Conservation (phyloP, 2,329 filamentous ascomycete genomes). For the Fusarium graminum region DNA sequence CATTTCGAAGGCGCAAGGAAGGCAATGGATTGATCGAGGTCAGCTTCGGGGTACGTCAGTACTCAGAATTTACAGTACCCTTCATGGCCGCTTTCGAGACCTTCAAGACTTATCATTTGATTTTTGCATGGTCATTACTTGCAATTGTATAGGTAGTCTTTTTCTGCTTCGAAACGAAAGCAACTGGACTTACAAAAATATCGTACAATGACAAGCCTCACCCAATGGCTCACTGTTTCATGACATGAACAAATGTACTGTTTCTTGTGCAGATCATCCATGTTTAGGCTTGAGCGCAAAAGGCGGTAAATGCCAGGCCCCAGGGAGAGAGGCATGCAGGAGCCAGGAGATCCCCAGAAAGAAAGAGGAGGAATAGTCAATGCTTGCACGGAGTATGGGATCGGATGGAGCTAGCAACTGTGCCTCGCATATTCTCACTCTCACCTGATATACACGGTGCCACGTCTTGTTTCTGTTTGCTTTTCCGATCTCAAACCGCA, state of each 20-base stretch:
- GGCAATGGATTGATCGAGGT: slow-evolving; percentile 41
- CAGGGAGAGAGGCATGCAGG: slow-evolving; percentile 6
- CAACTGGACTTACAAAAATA: background rate
- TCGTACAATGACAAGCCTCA: background rate
- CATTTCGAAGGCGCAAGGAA: slow-evolving; percentile 50
- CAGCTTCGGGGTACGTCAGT: slow-evolving; percentile 28
- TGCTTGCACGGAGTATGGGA: slow-evolving; percentile 18
- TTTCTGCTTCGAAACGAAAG: background rate
- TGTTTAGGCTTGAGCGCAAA: slow-evolving; percentile 41
- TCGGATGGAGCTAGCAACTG: slow-evolving; percentile 12
- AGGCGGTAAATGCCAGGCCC: slow-evolving; percentile 37
- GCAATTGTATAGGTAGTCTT: background rate
- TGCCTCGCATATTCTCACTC: slow-evolving; percentile 40
- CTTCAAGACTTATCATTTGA: slow-evolving; percentile 4
- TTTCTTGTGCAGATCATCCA: background rate
- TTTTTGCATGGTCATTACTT: background rate
- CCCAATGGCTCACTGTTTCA: background rate
- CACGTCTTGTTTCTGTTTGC: background rate
- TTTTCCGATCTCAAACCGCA: slow-evolving; percentile 1
- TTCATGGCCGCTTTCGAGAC: slow-evolving; percentile 19
- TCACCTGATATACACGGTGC: slow-evolving; percentile 44
- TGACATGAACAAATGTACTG: background rate
- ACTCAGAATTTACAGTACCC: slow-evolving; percentile 28
- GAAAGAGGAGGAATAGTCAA: slow-evolving; percentile 20
- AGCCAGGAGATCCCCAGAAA: slow-evolving; percentile 17